Base-by-base conservation (phyloP, 257 asterid genomes). In the Cordia subcordata region DNA sequence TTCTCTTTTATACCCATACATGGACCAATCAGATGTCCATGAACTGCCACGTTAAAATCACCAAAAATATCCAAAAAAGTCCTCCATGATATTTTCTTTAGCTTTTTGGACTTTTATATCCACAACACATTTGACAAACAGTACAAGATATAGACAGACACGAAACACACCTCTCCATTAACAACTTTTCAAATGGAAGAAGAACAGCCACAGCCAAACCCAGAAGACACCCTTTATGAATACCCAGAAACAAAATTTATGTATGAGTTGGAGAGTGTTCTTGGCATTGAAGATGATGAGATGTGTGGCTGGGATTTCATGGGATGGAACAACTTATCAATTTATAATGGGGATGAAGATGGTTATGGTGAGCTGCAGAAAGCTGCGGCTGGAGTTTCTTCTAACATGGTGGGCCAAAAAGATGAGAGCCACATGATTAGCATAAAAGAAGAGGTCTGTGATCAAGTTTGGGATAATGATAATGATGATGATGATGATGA, bases 31-130 rank as follows among this genome's bases (percentile, higher is more conserved):
- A n/a, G 17, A 32, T 51, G 39, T 40, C 8, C 66, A 60, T 59
- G 59, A 59, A 61, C 55, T 45, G 61, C 42, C 72, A 40, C 61
- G 46, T 20, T n/a, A 37, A 53, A 57, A 58, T 27, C 35, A 27
- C 35, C n/a, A n/a, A 27, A 27, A 27, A 27, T 27, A 1, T 27
- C 35, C n/a, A n/a, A 27, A 27, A 27, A 27, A 27, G 35, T 27
- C 6, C 4, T 6, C 6, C 35, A 27, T 27, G 35, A 27, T 27
- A 27, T 27, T 27, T n/a, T n/a, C n/a, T n/a, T n/a, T n/a, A n/a
- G n/a, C n/a, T n/a, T n/a, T n/a, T n/a, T n/a, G n/a, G n/a, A n/a
- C n/a, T n/a, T n/a, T n/a, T n/a, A n/a, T n/a, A n/a, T n/a, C n/a
- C n/a, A n/a, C n/a, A n/a, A n/a, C n/a, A n/a, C 35, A 27, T 27